These are phyloP conservation scores for Arachis hypogaea DNA, from an alignment of 306 rosid genomes.

Conservation along the genomic window DNA sequence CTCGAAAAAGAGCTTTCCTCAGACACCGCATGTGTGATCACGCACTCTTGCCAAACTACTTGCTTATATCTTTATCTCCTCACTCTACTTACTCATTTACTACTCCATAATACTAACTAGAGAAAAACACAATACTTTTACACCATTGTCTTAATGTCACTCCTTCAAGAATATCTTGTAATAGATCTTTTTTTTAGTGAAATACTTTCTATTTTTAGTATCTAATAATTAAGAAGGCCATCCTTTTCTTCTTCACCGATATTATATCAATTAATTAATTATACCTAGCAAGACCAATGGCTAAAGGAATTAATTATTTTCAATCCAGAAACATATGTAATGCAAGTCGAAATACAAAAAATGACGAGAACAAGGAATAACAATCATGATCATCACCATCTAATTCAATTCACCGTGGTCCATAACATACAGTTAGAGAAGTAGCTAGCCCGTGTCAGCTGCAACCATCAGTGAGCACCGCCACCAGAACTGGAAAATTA, in stretches of 20 bases:
- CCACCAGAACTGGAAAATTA: neutral
- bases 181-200: neutral
- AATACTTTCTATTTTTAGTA: too few relatives aligned
- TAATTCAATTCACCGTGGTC: too few relatives aligned
- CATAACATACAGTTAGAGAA: neutral
- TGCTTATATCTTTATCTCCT: slow-evolving; percentile 40
- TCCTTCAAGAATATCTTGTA: neutral
- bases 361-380: neutral
- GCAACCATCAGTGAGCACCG: neutral
- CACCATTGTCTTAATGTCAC: neutral
- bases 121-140: too few relatives aligned
- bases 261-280: too few relatives aligned
- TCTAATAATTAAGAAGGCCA: too few relatives aligned
- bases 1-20: slow-evolving; percentile 84
- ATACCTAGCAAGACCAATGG: too few relatives aligned
- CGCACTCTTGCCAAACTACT: slow-evolving; percentile 50
- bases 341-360: neutral
- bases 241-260: too few relatives aligned
- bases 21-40: slow-evolving; percentile 76
- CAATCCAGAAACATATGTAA: slow-evolving; percentile 22
- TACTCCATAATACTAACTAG: too few relatives aligned
- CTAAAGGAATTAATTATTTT: neutral
- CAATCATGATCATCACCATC: too few relatives aligned
- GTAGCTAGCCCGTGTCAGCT: neutral
- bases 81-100: neutral